Percentiles rank a stretch among this genome's conserved stretches.
These are phyloP conservation scores for Acanthochlamys bracteata DNA, from an alignment of 106 monocot genomes.

Conservation along the genomic window DNA sequence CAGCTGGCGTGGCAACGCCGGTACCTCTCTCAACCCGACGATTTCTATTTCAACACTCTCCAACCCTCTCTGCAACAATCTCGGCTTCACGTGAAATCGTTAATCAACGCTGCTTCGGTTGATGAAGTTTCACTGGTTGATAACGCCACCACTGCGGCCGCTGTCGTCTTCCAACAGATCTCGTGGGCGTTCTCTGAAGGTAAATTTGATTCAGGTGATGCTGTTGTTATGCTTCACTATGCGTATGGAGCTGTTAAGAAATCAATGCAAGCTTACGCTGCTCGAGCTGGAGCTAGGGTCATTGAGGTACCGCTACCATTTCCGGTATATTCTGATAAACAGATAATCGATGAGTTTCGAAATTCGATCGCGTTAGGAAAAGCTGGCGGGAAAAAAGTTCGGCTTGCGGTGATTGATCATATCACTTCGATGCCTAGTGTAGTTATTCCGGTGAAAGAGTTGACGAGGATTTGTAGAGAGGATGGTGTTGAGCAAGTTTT, in stretches of 20 bases:
- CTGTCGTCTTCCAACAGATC: conserved; percentile 16
- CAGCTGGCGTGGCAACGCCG: conserved; percentile 18
- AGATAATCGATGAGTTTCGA: conserved; percentile 10
- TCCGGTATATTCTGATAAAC: conserved; percentile 2
- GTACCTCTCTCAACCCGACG: conserved; percentile 18
- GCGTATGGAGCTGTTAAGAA: conserved; percentile 22
- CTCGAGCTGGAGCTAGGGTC: conserved; percentile 11
- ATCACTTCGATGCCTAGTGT: conserved; percentile 21
- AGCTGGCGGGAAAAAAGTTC: conserved; percentile 4
- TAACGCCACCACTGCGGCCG: conserved; percentile 22
- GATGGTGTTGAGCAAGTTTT: conserved; percentile 30
- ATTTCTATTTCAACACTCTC: conserved; percentile 14
- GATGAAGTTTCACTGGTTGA: conserved; percentile 18
- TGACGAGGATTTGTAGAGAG: conserved; percentile 8
- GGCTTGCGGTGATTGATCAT: conserved; percentile 16
- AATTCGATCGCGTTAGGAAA: conserved; percentile 3
- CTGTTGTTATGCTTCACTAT: conserved; percentile 21
- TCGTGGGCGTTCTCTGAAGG: conserved; percentile 17
- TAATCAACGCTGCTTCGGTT: conserved; percentile 12
- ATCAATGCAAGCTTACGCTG: conserved; percentile 16
- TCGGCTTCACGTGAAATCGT: neutral
- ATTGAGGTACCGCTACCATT: conserved; percentile 18
- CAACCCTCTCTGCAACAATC: conserved; percentile 12
- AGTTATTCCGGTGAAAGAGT: conserved; percentile 17
- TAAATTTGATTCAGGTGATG: conserved; percentile 5